Evolutionary conservation across 768 basidiomycete genomes (phyloP), one percentile per base, ranked within the genome.

Genomic region (Coprinopsis marcescibilis): DNA sequence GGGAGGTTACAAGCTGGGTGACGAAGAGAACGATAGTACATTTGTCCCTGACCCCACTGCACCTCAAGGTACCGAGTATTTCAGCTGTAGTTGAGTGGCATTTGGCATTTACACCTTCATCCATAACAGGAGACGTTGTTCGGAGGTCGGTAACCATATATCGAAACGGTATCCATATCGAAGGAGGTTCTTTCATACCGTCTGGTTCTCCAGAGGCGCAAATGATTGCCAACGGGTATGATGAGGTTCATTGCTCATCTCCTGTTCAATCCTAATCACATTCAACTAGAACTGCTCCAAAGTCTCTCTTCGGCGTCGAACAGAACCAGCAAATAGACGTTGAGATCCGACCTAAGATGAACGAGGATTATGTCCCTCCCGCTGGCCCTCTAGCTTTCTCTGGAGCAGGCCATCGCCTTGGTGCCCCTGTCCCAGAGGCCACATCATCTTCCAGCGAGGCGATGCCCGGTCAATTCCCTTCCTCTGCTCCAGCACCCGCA

Each of bases 131-230:
- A 48, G 77, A 81, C 42, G 72, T 77, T 2, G 84, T 73, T 0
- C 77, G 82, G 39, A 81, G 95, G 7, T 75, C 78, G 46, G 68
- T 98, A 34, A 93, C 85, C 0, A 89, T 98, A 67, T 98, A 95
- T 95, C 76, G 82, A 32, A 78, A 97, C 50, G 96, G 96, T 0
- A 97, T 96, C 65, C 83, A 83, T 38, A 77, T 98, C 36, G 89
- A 96, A 57, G 89, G 92, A 52, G 90, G 92, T 4, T 82, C 83
- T 24, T 68, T 98, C 45, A 77, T 88, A 76, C 70, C 76, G 17
- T 96, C 96, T 60, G 85, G 88, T 47, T 81, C 93, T 51, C 88
- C 89, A 0, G 71, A 68, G 14, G 81, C 92, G 52, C 71, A 78
- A 33, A 73, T 75, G 44, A 64, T 91, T 11, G 35, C 1, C 82